These are phyloP conservation scores for Lactarius sp. DNA, from an alignment of 768 basidiomycete species.

Conservation along the genomic window DNA sequence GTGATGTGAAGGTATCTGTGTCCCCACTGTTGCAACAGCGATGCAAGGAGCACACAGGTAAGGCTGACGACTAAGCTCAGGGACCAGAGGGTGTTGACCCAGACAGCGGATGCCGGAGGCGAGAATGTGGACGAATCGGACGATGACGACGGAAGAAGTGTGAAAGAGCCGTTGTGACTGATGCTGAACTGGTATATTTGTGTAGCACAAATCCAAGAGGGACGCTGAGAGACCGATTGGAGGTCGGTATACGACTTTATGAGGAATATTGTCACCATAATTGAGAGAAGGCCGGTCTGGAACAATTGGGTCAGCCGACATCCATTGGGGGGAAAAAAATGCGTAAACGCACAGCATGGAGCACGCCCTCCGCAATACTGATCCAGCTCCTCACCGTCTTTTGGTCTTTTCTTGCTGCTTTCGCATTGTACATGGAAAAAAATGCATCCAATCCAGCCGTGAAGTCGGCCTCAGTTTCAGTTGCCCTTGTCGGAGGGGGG, in stretches of 20 bases:
- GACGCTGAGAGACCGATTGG: slow-evolving; percentile 5
- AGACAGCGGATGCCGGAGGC: not conserved
- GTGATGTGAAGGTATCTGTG: not conserved
- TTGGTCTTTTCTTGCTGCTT: not conserved
- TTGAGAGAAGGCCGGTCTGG: slow-evolving; percentile 11
- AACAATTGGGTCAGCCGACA: not conserved
- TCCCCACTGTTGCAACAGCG: slow-evolving; percentile 10
- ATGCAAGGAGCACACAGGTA: not conserved
- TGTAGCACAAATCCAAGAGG: no score
- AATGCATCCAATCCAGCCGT: not conserved
- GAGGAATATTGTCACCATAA: slow-evolving; percentile 4
- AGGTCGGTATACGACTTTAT: not conserved
- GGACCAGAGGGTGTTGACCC: not conserved
- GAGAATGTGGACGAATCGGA: not conserved
- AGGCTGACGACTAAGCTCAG: slow-evolving; percentile 9
- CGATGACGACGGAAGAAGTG: not conserved
- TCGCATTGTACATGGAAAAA: slow-evolving; percentile 14
- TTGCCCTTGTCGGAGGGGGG: no score
- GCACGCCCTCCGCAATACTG: slow-evolving; percentile 3
- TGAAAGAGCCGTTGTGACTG: no score
- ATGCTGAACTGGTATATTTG: no score
- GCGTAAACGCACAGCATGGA: not conserved
- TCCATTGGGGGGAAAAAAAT: no score
- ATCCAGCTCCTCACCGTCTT: slow-evolving; percentile 14
- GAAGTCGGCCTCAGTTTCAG: not conserved